phyloP scores from a whole-genome alignment of 2,329 filamentous ascomycete species.

The Ceratocystis alfenasii region DNA sequence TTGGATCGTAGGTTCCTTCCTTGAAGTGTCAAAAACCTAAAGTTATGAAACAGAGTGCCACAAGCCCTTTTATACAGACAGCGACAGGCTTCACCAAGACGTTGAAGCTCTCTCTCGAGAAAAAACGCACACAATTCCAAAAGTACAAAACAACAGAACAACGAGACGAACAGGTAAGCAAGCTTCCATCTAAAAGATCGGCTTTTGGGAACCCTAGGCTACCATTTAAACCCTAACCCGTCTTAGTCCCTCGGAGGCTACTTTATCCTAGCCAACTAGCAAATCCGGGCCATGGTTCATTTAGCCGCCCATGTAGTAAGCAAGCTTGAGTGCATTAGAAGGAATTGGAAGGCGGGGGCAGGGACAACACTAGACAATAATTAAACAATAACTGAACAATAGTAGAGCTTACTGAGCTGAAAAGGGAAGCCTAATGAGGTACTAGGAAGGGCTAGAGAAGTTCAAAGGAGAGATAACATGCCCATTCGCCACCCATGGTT shows the following conservation, averaged over 20 bases:
- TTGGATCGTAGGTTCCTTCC: conserved; percentile 5
- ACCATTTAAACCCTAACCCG: not conserved
- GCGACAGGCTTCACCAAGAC: too few relatives aligned
- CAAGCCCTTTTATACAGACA: not conserved
- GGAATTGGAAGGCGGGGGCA: not conserved
- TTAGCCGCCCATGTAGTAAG: not conserved
- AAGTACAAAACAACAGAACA: too few relatives aligned
- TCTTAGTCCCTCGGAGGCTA: not conserved
- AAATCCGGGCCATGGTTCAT: not conserved
- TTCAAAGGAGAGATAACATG: not conserved
- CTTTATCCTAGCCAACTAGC: not conserved
- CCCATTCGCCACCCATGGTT: not conserved
- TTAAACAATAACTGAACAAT: not conserved
- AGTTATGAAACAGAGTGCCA: not conserved
- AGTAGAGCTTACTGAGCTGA: not conserved
- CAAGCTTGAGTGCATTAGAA: not conserved
- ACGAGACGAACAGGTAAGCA: too few relatives aligned
- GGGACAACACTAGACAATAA: not conserved
- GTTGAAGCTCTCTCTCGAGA: too few relatives aligned
- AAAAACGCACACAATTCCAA: too few relatives aligned
- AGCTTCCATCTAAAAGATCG: too few relatives aligned
- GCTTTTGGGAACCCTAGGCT: not conserved
- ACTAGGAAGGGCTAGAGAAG: not conserved
- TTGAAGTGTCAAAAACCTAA: not conserved
- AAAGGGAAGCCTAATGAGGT: not conserved